Evolutionary conservation across 2,329 filamentous ascomycete species (phyloP), one percentile per base, ranked within the genome.

Genomic region (Daldinia sp.): DNA sequence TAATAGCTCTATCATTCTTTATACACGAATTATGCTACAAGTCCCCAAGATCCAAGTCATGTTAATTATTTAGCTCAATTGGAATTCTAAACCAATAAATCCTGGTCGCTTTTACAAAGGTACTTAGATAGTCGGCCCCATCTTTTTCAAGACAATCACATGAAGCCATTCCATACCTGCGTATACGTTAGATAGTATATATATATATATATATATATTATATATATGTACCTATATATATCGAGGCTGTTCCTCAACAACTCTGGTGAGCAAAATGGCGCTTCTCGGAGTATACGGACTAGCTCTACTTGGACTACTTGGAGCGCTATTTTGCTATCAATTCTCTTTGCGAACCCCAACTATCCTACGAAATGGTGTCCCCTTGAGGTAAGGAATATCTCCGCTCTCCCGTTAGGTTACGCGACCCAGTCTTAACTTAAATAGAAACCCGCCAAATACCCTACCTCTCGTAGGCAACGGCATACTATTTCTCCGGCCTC

Each of bases 391-490:
- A 27, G 68, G 25, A 25, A 52, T 37, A 35, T 56, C 5, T n/a
- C 30, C 25, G 23, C 10, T 25, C n/a, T 53, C 52, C 21, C 11
- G 15, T 7, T 2, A 39, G 45, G n/a, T 4, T 5, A 52, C 23
- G 35, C 7, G 17, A 30, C 10, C 29, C 45, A 32, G 41, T 21
- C 27, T 51, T 68, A 10, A 65, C 27, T 8, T n/a, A 9, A n/a
- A 41, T 56, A 83, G 82, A 56, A 80, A 78, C 51, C 80, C 83
- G 0, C 82, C 82, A 2, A 77, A 82, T 57, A 83, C 83, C 2
- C 72, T 85, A 1, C 87, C 86, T 0, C 61, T 89, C 1, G 77
- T 82, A 3, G 87, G 87, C 23, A 89, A 90, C 68, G 87, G 87
- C 4, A 79, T 90, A 45, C 73, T 84, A 6, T 90, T 90, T 69